A percentile compares a stretch with the other conserved stretches of the same genome.
Conservation (phyloP, 371 early-diverging fungal genomes). For the Sanchytrium tribonematis region DNA sequence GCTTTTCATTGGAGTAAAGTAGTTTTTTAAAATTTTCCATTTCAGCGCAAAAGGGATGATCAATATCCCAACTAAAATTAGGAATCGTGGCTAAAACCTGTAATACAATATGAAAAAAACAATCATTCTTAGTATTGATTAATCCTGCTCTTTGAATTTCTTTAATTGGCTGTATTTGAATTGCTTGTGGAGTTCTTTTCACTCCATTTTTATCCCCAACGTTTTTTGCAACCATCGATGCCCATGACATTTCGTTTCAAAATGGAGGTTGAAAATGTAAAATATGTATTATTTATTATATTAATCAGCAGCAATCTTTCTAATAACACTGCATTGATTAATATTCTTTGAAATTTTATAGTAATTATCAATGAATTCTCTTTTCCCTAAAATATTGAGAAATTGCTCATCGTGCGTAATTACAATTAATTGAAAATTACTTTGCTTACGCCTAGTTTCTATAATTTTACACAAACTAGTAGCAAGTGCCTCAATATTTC, state of each 20-base stretch:
- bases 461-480: slow-evolving; percentile 48
- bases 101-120: not conserved
- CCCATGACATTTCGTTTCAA: too few relatives aligned
- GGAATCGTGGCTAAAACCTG: not conserved
- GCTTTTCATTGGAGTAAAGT: not conserved
- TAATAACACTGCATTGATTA: slow-evolving; percentile 12
- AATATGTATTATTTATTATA: too few relatives aligned
- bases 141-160: not conserved
- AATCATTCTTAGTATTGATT: not conserved
- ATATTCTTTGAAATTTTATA: slow-evolving; percentile 47
- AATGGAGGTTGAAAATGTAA: too few relatives aligned
- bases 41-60: not conserved
- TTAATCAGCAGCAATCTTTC: not conserved
- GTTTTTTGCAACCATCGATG: too few relatives aligned
- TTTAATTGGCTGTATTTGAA: too few relatives aligned
- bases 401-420: slow-evolving; percentile 99
- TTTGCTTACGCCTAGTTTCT: slow-evolving; percentile 35
- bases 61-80: not conserved
- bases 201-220: too few relatives aligned
- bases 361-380: slow-evolving; percentile 50
- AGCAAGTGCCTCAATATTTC: slow-evolving; percentile 76
- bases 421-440: slow-evolving; percentile 87
- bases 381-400: slow-evolving; percentile 44
- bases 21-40: not conserved
- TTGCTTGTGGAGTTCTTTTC: too few relatives aligned